A percentile compares a stretch with the other conserved stretches of the same genome.
Conservation (phyloP, 306 rosid genomes). For the Prunus armeniaca region DNA sequence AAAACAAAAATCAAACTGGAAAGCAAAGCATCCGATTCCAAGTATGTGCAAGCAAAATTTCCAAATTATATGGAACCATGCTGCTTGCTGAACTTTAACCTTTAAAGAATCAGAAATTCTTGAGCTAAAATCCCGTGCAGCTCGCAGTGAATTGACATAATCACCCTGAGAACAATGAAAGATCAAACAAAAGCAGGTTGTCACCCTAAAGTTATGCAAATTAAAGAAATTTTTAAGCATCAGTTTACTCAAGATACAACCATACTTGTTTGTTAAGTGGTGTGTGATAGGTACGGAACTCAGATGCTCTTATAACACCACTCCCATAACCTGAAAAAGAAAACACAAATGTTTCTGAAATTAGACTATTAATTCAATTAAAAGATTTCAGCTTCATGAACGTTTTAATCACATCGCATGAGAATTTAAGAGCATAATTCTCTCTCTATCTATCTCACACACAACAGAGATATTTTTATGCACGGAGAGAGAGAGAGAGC, state of each 20-base stretch:
- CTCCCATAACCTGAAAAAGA: conserved; percentile 65
- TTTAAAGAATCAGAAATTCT: conserved; percentile 67
- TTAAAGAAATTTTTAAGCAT: conserved; percentile 18
- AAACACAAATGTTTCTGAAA: conserved; percentile 18
- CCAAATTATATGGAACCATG: conserved; percentile 6
- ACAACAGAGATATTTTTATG: neutral
- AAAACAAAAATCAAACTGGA: neutral
- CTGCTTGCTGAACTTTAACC: conserved; percentile 46
- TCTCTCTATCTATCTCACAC: neutral
- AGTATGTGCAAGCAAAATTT: neutral
- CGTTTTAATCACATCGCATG: neutral
- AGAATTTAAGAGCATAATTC: too few species aligned
- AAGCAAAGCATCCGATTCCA: conserved; percentile 8
- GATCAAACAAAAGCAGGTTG: conserved; percentile 22
- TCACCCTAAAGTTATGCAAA: conserved; percentile 8
- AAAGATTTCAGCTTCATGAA: neutral
- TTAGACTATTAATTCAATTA: conserved; percentile 10
- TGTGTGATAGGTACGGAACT: conserved; percentile 96
- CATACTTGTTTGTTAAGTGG: conserved; percentile 83
- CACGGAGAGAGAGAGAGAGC: neutral
- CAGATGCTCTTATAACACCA: conserved; percentile 83
- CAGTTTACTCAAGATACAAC: conserved; percentile 19
- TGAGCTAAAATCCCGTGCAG: conserved; percentile 82
- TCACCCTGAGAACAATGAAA: conserved; percentile 61
- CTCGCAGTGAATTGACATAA: conserved; percentile 76